Conservation (phyloP, 495 filamentous ascomycete species). For the Aspergillus sclerotiicarbonarius region DNA sequence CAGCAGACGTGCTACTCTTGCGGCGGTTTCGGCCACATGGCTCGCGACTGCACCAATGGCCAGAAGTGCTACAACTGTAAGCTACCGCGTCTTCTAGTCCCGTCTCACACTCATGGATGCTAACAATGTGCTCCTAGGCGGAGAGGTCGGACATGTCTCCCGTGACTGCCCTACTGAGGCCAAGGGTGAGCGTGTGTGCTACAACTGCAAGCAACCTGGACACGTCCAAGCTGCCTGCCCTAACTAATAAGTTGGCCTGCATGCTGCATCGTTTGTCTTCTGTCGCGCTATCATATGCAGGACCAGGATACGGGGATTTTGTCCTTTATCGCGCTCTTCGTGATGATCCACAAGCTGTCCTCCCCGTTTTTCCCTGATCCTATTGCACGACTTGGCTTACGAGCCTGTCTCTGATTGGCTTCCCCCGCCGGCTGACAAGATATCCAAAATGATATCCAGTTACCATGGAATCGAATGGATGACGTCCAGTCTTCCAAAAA, state of each 20-base stretch:
- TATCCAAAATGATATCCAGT: constrained; percentile 16
- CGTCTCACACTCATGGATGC: neutral
- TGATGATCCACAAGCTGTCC: constrained; percentile 16
- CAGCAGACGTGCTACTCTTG: constrained; percentile 94
- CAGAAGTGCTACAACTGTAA: constrained; percentile 99
- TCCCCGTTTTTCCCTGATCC: constrained; percentile 6
- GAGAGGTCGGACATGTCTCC: constrained; percentile 89
- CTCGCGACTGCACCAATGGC: constrained; percentile 94
- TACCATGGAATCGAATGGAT: constrained; percentile 18
- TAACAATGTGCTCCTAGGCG: constrained; percentile 45
- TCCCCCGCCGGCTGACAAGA: constrained; percentile 15
- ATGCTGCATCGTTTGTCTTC: constrained; percentile 27
- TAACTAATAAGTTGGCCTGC: constrained; percentile 48
- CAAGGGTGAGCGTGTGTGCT: constrained; percentile 90
- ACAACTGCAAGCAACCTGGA: constrained; percentile 98
- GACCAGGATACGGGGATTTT: constrained; percentile 15
- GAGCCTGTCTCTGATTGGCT: constrained; percentile 25
- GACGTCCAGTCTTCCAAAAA: constrained; percentile 14
- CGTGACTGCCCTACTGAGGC: constrained; percentile 93
- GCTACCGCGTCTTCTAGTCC: constrained; percentile 18
- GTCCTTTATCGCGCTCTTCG: constrained; percentile 16
- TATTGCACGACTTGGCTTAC: constrained; percentile 21
- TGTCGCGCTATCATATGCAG: constrained; percentile 18
- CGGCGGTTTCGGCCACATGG: constrained; percentile 95
- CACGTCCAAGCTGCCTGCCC: constrained; percentile 94